These are phyloP conservation scores for Rhodotorula diobovata DNA, from an alignment of 768 basidiomycete species.

Conservation along the genomic window DNA sequence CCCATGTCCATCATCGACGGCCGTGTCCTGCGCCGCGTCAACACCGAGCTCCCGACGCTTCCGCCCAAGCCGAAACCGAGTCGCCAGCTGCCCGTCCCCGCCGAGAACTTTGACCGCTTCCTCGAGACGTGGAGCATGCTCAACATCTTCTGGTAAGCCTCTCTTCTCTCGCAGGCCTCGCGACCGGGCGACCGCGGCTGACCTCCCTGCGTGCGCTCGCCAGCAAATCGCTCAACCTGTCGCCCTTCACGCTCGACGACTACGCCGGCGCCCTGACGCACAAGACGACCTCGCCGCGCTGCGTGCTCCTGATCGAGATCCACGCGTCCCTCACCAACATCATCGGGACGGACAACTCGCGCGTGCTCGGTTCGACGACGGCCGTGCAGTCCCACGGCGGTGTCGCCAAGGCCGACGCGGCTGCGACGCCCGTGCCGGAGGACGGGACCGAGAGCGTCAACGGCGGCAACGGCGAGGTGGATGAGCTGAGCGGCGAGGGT, in stretches of 20 bases:
- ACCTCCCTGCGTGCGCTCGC: background rate
- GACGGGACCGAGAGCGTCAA: background rate
- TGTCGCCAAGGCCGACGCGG: background rate
- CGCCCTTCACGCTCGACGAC: conserved; percentile 86
- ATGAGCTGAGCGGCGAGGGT: background rate
- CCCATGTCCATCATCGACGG: conserved; percentile 42
- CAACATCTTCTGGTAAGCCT: conserved; percentile 86
- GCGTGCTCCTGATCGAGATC: conserved; percentile 74
- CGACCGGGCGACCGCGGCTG: no score
- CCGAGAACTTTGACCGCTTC: conserved; percentile 68
- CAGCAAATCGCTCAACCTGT: conserved; percentile 81
- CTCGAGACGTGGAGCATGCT: conserved; percentile 92
- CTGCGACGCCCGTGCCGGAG: background rate
- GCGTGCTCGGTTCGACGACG: conserved; percentile 33
- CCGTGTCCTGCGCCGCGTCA: conserved; percentile 34
- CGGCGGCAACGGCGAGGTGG: background rate
- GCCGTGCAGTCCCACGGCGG: background rate
- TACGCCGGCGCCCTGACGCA: conserved; percentile 83
- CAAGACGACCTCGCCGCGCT: conserved; percentile 62
- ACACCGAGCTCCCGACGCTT: conserved; percentile 33
- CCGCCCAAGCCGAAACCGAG: conserved; percentile 37
- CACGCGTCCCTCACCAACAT: conserved; percentile 86
- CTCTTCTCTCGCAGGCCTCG: no score
- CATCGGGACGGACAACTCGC: conserved; percentile 63
- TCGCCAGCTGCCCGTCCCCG: conserved; percentile 29